Evolutionary conservation across 75 land plant species (phyloP).

Genomic region (Cryptomeria japonica): DNA sequence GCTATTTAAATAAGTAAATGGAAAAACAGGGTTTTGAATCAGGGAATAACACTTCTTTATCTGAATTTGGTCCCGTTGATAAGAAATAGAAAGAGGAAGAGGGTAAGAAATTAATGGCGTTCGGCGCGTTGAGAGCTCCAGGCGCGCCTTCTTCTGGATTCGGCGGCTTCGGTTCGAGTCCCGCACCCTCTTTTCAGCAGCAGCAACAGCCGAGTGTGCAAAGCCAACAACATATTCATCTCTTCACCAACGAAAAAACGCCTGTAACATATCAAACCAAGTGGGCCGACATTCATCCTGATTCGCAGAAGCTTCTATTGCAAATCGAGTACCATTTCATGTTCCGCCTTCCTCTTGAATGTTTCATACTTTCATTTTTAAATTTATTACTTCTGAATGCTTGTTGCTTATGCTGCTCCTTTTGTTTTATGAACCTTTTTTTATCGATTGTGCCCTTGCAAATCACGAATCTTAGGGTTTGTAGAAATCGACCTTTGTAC

Average conservation of each 20-base stretch:
- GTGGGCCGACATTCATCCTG: constrained; percentile 94
- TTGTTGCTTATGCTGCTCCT: neutral
- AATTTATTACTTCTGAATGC: neutral
- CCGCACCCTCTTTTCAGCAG: constrained; percentile 12
- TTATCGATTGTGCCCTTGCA: neutral
- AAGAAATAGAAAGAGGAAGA: neutral
- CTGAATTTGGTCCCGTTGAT: no score
- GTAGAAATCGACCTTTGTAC: neutral
- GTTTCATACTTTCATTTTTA: neutral
- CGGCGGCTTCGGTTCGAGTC: neutral
- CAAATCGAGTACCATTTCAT: constrained; percentile 68
- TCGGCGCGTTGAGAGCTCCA: neutral
- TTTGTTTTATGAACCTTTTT: neutral
- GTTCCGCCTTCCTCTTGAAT: neutral
- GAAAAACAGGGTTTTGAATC: no score
- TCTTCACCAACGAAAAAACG: constrained; percentile 66
- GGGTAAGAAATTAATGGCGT: neutral
- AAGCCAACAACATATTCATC: constrained; percentile 58
- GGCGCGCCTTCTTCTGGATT: neutral
- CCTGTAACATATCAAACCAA: constrained; percentile 86
- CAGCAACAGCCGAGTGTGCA: constrained; percentile 38
- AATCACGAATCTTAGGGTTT: neutral
- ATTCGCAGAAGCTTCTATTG: constrained; percentile 81
- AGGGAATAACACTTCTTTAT: no score
- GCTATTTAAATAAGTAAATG: no score